These are phyloP conservation scores for Hypocreales sp. DNA, from an alignment of 2,329 filamentous ascomycete species.

Conservation along the genomic window DNA sequence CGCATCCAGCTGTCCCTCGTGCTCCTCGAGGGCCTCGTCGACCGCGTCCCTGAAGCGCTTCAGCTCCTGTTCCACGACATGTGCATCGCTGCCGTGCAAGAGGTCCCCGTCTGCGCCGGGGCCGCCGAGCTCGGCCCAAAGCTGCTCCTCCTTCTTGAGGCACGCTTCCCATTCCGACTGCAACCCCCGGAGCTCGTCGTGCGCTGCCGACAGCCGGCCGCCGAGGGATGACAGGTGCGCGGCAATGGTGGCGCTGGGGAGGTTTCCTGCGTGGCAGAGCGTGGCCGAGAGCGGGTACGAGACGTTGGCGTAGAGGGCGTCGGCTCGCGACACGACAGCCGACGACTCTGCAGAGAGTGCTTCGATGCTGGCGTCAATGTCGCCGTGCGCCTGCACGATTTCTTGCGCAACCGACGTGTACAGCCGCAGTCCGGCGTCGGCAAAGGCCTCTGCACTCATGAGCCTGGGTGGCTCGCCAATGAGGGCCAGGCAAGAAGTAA, in stretches of 20 bases:
- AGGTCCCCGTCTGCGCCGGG: not conserved
- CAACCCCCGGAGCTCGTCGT: slow-evolving; percentile 9
- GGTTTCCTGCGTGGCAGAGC: slow-evolving; percentile 10
- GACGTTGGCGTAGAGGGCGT: slow-evolving; percentile 15
- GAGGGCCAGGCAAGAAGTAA: not conserved
- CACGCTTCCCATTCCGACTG: slow-evolving; percentile 12
- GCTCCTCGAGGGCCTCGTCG: not conserved
- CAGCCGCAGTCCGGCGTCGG: slow-evolving; percentile 8
- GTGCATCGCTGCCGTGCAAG: not conserved
- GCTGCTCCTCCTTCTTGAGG: slow-evolving; percentile 6
- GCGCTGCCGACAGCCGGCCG: slow-evolving; percentile 7
- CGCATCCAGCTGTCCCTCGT: not conserved
- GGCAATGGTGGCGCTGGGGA: slow-evolving; percentile 10
- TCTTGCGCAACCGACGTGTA: slow-evolving; percentile 7
- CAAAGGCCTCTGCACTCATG: slow-evolving; percentile 11
- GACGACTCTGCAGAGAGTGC: slow-evolving; percentile 8
- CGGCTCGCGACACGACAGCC: slow-evolving; percentile 4
- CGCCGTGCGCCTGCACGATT: slow-evolving; percentile 8
- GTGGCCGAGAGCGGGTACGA: slow-evolving; percentile 15
- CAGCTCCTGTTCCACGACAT: not conserved
- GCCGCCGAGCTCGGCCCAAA: slow-evolving; percentile 6
- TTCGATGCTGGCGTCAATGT: slow-evolving; percentile 8
- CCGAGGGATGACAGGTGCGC: slow-evolving; percentile 11
- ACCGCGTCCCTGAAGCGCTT: not conserved
- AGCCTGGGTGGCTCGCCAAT: not conserved